Evolutionary conservation across 75 land plant genomes (phyloP), one percentile per base, ranked within the genome.

Genomic region (Ceratopteris richardii): DNA sequence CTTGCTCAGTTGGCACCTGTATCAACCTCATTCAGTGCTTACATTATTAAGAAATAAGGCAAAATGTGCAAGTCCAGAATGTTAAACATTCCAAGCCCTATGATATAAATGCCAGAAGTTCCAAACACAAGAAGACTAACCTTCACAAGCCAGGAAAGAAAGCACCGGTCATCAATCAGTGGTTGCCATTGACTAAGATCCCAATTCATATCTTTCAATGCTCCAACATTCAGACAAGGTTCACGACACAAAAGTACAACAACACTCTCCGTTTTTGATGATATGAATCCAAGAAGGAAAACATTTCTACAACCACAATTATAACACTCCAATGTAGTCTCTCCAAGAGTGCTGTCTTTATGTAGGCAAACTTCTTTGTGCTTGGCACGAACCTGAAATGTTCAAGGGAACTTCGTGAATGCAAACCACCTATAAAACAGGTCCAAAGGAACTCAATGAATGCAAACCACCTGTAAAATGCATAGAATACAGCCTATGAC

Each of bases 151-250:
- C 99, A 95, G 30, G 79, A 89, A 29, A 95, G 71, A 56, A 95
- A 95, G 61, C 99, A 95, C 44, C 97, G 79, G 72, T 90, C 99
- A 70, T 95, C 99, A 66, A 95, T 95, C 28, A 95, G 78, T 0
- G 99, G 97, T 33, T 84, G 77, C 99, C 99, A 95, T 58, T 90
- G 92, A 69, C 92, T 87, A 7, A 90, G 58, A 61, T 95, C 99
- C 89, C 95, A 95, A 36, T 95, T 95, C 99, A 95, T 95, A 63
- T 95, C 99, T 57, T 95, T 95, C 77, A 95, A 54, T n/a, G 94
- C 99, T 69, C 87, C 92, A 1, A 80, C 84, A 73, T 74, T 90
- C 63, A 95, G 65, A 67, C 97, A 90, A 63, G 99, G 99, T 61
- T 90, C 99, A 37, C 97, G 61, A 50, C 99, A 90, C 11, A 95